phyloP scores from a whole-genome alignment of 2,329 filamentous ascomycete species.

The Nothophaeocryptopus gaeumannii region DNA sequence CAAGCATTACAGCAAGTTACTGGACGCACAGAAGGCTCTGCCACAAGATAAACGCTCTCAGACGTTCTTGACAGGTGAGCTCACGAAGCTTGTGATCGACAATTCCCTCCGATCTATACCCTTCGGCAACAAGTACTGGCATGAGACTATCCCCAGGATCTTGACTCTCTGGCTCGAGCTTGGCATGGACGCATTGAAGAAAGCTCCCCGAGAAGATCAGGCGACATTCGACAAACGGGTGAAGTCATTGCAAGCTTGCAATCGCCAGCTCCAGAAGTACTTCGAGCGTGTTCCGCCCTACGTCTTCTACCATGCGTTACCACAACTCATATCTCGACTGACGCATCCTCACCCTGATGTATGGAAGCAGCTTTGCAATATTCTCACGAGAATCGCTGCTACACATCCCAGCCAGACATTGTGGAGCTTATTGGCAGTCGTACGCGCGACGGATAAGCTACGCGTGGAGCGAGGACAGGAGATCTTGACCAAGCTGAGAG shows the following conservation, averaged over 20 bases:
- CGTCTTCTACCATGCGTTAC: constrained; percentile 77
- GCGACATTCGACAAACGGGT: constrained; percentile 51
- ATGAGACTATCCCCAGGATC: constrained; percentile 87
- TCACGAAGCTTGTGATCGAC: constrained; percentile 83
- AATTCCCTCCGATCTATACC: constrained; percentile 86
- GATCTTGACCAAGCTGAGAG: constrained; percentile 41
- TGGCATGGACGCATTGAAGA: constrained; percentile 62
- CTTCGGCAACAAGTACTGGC: constrained; percentile 91
- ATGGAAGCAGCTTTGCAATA: constrained; percentile 70
- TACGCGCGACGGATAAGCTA: constrained; percentile 74
- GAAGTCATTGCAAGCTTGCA: constrained; percentile 65
- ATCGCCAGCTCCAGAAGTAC: constrained; percentile 77
- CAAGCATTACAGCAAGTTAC: constrained; percentile 92
- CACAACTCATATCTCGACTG: constrained; percentile 94
- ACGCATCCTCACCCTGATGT: constrained; percentile 78
- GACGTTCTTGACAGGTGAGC: constrained; percentile 68
- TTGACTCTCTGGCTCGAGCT: constrained; percentile 94
- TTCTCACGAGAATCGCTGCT: constrained; percentile 82
- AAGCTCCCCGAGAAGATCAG: constrained; percentile 45
- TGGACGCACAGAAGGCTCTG: constrained; percentile 82
- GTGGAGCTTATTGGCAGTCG: constrained; percentile 85
- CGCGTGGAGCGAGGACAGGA: constrained; percentile 55
- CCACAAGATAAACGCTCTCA: constrained; percentile 66
- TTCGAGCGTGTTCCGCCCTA: constrained; percentile 69
- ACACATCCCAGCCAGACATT: constrained; percentile 86